These are phyloP conservation scores for Triangularia setosa DNA, from an alignment of 2,329 filamentous ascomycete species.

Conservation along the genomic window DNA sequence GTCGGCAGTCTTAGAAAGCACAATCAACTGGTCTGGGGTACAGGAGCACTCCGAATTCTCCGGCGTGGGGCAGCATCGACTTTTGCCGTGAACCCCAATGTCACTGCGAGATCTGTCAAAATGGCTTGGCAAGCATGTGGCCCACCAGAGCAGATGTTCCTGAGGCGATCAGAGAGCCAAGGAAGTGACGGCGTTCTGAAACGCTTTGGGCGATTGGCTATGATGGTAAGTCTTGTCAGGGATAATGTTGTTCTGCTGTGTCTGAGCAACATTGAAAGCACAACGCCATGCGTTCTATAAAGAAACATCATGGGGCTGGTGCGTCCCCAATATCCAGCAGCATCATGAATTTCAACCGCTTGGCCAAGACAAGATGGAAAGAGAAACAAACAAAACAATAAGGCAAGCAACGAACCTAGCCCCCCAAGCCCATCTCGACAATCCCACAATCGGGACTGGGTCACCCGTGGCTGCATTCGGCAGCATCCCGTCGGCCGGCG, in stretches of 20 bases:
- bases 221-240: neutral
- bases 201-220: neutral
- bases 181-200: neutral
- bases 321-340: neutral
- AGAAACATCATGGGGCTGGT: neutral
- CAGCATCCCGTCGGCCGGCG: conserved; percentile 16
- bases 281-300: neutral
- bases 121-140: conserved; percentile 6
- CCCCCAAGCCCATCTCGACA: conserved; percentile 7
- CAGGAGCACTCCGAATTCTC: conserved; percentile 6
- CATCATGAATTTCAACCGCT: neutral
- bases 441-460: conserved; percentile 12
- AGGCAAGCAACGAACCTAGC: conserved; percentile 7
- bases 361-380: neutral
- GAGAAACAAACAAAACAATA: conserved; percentile 2
- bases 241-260: neutral
- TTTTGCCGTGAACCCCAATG: conserved; percentile 18
- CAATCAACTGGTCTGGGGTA: conserved; percentile 11
- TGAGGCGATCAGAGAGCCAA: neutral
- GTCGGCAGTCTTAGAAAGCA: conserved; percentile 12
- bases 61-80: conserved; percentile 12
- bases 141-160: neutral
- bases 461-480: conserved; percentile 25
- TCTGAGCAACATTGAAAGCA: neutral
- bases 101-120: conserved; percentile 9